Evolutionary conservation across 2,329 filamentous ascomycete genomes (phyloP).

Genomic region (Penicillium sp.): DNA sequence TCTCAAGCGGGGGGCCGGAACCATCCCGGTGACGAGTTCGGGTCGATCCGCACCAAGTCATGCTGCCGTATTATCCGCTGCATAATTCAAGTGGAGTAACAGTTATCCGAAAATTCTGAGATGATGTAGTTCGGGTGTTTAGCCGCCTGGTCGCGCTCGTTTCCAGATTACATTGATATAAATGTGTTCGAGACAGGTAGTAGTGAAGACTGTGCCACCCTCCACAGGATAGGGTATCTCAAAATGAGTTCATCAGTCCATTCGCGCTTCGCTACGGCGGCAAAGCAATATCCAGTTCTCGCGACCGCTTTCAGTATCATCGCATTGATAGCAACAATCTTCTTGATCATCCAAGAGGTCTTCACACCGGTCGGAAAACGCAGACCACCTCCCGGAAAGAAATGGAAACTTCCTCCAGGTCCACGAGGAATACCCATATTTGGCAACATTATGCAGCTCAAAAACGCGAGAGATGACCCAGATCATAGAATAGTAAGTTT

Average conservation of each 20-base stretch:
- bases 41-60: neutral
- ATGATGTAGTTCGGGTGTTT: too few relatives aligned
- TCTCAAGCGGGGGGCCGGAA: neutral
- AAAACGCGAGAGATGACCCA: conserved; percentile 3
- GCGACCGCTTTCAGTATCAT: neutral
- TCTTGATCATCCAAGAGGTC: conserved; percentile 11
- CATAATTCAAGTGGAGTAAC: neutral
- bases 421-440: conserved; percentile 24
- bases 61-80: neutral
- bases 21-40: neutral
- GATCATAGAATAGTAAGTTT: conserved; percentile 8
- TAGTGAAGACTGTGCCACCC: neutral
- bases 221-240: neutral
- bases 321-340: conserved; percentile 1
- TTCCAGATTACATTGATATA: neutral
- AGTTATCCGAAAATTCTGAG: neutral
- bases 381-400: conserved; percentile 12
- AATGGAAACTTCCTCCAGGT: conserved; percentile 26
- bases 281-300: neutral
- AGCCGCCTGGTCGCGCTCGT: neutral
- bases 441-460: conserved; percentile 19
- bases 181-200: neutral
- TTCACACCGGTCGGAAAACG: conserved; percentile 17
- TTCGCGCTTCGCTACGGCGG: neutral
- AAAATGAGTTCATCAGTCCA: neutral